Percentiles rank a stretch among this genome's conserved stretches.
These are phyloP conservation scores for Marasmius oreades DNA, from an alignment of 1,284 basidiomycete species.

Conservation along the genomic window DNA sequence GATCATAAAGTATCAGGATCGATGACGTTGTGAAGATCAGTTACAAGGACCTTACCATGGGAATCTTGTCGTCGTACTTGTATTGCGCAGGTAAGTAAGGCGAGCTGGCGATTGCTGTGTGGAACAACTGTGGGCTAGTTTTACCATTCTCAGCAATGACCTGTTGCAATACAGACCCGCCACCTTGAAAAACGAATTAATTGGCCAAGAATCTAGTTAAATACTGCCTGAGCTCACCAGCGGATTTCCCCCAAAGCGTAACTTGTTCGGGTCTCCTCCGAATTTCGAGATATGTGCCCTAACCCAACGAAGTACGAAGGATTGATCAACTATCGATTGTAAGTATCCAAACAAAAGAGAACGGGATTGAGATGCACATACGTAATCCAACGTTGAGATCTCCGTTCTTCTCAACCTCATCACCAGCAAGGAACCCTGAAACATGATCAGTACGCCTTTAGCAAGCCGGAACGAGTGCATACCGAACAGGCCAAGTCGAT, in stretches of 20 bases:
- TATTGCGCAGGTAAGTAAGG: slow-evolving; percentile 44
- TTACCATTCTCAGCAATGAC: slow-evolving; percentile 29
- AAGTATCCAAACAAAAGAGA: not conserved
- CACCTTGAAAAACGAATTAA: slow-evolving; percentile 10
- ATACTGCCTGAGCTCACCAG: slow-evolving; percentile 22
- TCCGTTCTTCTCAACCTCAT: slow-evolving; percentile 23
- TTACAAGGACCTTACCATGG: slow-evolving; percentile 31
- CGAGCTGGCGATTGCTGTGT: slow-evolving; percentile 42
- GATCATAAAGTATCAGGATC: no score
- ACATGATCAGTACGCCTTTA: not conserved
- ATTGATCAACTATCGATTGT: slow-evolving; percentile 25
- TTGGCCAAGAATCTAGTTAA: not conserved
- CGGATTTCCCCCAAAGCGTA: slow-evolving; percentile 31
- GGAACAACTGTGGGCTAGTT: slow-evolving; percentile 39
- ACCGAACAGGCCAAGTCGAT: slow-evolving; percentile 28
- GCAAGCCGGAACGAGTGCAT: not conserved
- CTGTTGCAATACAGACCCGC: slow-evolving; percentile 19
- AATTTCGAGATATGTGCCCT: slow-evolving; percentile 26
- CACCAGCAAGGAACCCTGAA: slow-evolving; percentile 18
- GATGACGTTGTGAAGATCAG: not conserved
- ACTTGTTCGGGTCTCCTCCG: slow-evolving; percentile 29
- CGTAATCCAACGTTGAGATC: slow-evolving; percentile 26
- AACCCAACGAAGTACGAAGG: slow-evolving; percentile 29
- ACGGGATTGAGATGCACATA: slow-evolving; percentile 10
- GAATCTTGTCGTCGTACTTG: slow-evolving; percentile 36